Conservation (phyloP, 805 yeast species). For the Barnettozyma sp. region DNA sequence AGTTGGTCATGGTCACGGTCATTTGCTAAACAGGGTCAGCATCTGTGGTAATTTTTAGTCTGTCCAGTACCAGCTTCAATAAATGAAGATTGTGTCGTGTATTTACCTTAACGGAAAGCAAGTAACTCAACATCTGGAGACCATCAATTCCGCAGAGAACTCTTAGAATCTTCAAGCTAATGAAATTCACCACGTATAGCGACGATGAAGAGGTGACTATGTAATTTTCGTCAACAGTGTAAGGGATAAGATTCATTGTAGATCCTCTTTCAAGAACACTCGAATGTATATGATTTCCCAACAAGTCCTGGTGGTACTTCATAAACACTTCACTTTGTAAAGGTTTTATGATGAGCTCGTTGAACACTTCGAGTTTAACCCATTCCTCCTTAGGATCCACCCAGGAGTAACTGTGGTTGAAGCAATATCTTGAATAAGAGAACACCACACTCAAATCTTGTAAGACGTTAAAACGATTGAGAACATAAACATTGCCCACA, state of each 20-base stretch:
- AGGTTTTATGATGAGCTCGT: slow-evolving; percentile 20
- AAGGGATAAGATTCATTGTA: slow-evolving; percentile 18
- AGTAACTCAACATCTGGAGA: slow-evolving; percentile 18
- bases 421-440: slow-evolving; percentile 17
- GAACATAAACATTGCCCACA: slow-evolving; percentile 22
- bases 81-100: slow-evolving; percentile 19
- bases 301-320: slow-evolving; percentile 18
- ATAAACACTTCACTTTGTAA: slow-evolving; percentile 19
- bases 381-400: slow-evolving; percentile 22
- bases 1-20: background rate
- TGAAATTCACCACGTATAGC: slow-evolving; percentile 19
- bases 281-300: slow-evolving; percentile 20
- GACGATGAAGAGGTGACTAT: slow-evolving; percentile 16
- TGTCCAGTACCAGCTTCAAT: slow-evolving; percentile 14
- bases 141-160: slow-evolving; percentile 18
- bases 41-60: background rate
- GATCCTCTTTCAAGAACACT: slow-evolving; percentile 20
- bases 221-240: slow-evolving; percentile 18
- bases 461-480: slow-evolving; percentile 16
- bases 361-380: slow-evolving; percentile 17
- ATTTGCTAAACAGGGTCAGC: background rate
- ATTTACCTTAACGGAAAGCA: slow-evolving; percentile 19
- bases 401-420: slow-evolving; percentile 21
- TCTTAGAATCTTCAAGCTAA: slow-evolving; percentile 18
- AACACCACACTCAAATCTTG: slow-evolving; percentile 19